These are phyloP conservation scores for Collybia mongolica DNA, from an alignment of 768 basidiomycete genomes.

Conservation along the genomic window DNA sequence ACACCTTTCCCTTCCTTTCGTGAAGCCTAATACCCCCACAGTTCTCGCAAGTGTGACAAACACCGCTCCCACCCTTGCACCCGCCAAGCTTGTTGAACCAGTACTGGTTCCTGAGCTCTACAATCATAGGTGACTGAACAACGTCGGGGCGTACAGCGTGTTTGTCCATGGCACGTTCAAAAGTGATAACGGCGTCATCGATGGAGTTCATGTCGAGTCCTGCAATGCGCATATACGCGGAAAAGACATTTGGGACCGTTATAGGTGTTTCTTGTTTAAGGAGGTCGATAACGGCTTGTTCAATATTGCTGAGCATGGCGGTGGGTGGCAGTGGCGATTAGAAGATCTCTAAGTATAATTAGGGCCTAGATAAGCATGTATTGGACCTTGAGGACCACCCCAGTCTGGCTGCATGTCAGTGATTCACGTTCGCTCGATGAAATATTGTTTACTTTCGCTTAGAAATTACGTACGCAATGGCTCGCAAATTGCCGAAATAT, in stretches of 20 bases:
- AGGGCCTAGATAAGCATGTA: not conserved
- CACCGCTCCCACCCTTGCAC: constrained; percentile 7
- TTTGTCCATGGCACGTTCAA: constrained; percentile 18
- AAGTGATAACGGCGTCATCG: constrained; percentile 9
- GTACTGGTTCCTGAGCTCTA: constrained; percentile 15
- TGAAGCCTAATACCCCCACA: constrained; percentile 10
- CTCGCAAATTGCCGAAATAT: no score
- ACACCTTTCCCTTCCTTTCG: not conserved
- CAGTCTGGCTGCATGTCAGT: constrained; percentile 4
- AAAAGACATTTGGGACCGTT: constrained; percentile 14
- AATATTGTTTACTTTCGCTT: no score
- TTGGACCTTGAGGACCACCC: constrained; percentile 9
- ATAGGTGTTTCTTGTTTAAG: constrained; percentile 7
- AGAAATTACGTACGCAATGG: no score
- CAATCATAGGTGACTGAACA: constrained; percentile 10
- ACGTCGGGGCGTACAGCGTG: constrained; percentile 10
- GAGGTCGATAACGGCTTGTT: constrained; percentile 11
- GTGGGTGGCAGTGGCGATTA: not conserved
- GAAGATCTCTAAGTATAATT: not conserved
- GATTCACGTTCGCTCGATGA: not conserved
- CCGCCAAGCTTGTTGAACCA: constrained; percentile 19
- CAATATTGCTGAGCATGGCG: constrained; percentile 16
- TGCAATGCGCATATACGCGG: constrained; percentile 13
- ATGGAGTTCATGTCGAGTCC: constrained; percentile 9
- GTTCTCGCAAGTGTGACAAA: constrained; percentile 12